phyloP scores from a whole-genome alignment of 2,329 filamentous ascomycete genomes.

The Neoscytalidium dimidiatum region DNA sequence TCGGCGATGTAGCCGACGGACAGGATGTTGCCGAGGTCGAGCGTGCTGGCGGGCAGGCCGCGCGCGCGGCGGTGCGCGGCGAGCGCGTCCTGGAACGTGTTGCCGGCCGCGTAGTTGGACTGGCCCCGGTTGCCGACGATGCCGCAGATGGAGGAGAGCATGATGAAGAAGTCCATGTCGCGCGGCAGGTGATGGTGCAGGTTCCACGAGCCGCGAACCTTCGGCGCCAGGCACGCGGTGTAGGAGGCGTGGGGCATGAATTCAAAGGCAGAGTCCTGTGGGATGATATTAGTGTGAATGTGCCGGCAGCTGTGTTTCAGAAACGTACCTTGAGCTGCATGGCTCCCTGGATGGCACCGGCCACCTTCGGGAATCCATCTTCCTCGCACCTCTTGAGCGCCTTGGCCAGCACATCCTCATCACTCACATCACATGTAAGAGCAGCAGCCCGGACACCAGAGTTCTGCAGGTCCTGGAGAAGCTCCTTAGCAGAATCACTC shows the following conservation, averaged over 20 bases:
- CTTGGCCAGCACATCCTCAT: not conserved
- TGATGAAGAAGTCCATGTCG: constrained; percentile 32
- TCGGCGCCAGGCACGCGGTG: constrained; percentile 23
- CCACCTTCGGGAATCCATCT: constrained; percentile 21
- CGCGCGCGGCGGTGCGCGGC: constrained; percentile 25
- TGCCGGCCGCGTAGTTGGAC: constrained; percentile 30
- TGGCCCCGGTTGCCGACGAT: constrained; percentile 25
- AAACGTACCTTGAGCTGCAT: constrained; percentile 26
- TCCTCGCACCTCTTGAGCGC: not conserved
- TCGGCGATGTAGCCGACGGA: constrained; percentile 25
- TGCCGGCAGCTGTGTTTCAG: not conserved
- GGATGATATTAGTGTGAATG: constrained; percentile 10
- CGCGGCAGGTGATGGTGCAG: constrained; percentile 24
- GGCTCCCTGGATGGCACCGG: constrained; percentile 29
- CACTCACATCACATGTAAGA: constrained; percentile 3
- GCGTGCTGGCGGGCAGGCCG: constrained; percentile 20
- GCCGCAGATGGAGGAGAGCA: constrained; percentile 24
- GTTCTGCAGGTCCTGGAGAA: not conserved
- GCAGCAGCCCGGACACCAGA: not conserved
- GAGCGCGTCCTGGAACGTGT: constrained; percentile 32
- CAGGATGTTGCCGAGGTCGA: constrained; percentile 27
- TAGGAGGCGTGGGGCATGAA: constrained; percentile 22
- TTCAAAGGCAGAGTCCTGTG: not conserved
- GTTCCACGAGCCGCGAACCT: constrained; percentile 30
- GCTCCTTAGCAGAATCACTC: not conserved